Evolutionary conservation across 495 filamentous ascomycete genomes (phyloP), one percentile per base, ranked within the genome.

Genomic region (Mycothermus thermophilus): DNA sequence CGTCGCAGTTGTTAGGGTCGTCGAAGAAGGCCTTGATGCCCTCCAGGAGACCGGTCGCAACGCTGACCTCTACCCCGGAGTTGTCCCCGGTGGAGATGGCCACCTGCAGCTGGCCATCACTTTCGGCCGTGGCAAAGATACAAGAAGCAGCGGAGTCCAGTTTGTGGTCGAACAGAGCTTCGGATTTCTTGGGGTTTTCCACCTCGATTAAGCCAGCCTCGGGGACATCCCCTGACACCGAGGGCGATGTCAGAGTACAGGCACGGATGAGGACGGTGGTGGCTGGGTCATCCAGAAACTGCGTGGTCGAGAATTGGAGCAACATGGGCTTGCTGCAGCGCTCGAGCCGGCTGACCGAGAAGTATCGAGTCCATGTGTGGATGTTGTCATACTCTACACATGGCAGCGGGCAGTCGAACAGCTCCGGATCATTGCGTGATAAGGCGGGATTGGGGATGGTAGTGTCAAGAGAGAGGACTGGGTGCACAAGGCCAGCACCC

Each of bases 281-380:
- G 9, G 16, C 18, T 4, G 44, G 44, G 22, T 43, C 44, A 15
- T 38, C 35, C 16, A 47, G 35, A 12, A 32, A 29, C 12, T 42
- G 38, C 10, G 24, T 26, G 11, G 39, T 30, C 7, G 39, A 42
- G 22, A 46, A 37, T 25, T 42, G 39, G 8, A 47, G 27, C 2
- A 43, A 32, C 32, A 47, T n/a, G n/a, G 40, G 40, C 27, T 35
- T 20, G 8, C 32, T 12, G 29, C 44, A 47, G 11, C 40, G 30
- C 14, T 20, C 10, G 22, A 47, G 43, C 16, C 44, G 35, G 17
- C 40, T 22, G 25, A 43, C 40, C 5, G 35, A 32, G 13, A 39
- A 27, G 24, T 43, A 43, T 14, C 22, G 31, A n/a, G 29, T 40
- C 40, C 44, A 47, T 6, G 11, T 43, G 32, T 47, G 35, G 4